Evolutionary conservation across 768 basidiomycete genomes (phyloP).

Genomic region (Tulasnella sp.): DNA sequence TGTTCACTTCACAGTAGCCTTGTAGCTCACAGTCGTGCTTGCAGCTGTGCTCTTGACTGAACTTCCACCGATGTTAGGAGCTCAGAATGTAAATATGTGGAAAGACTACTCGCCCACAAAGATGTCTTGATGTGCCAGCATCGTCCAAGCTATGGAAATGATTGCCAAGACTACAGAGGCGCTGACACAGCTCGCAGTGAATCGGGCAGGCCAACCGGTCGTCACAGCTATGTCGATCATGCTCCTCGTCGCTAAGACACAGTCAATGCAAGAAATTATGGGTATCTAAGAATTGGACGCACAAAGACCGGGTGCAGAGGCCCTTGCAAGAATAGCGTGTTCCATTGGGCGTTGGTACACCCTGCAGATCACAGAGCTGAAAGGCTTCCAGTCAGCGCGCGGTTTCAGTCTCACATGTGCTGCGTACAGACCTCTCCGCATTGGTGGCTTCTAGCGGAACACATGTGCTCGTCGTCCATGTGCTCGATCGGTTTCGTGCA

Average conservation of each 20-base stretch:
- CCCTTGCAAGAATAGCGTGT: slow-evolving; percentile 33
- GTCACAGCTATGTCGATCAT: slow-evolving; percentile 41
- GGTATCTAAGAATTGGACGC: not conserved
- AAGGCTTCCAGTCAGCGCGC: not conserved
- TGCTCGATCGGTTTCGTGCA: slow-evolving; percentile 47
- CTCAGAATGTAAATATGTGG: not conserved
- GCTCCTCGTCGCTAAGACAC: slow-evolving; percentile 33
- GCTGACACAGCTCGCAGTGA: slow-evolving; percentile 43
- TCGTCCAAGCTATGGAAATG: slow-evolving; percentile 43
- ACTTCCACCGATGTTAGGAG: not conserved
- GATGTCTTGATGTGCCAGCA: slow-evolving; percentile 30
- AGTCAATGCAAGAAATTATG: not conserved
- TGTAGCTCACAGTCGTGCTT: slow-evolving; percentile 30
- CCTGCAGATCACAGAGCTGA: slow-evolving; percentile 35
- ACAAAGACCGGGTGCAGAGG: slow-evolving; percentile 27
- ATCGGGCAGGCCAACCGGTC: slow-evolving; percentile 40
- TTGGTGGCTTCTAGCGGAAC: slow-evolving; percentile 41
- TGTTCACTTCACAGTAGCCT: slow-evolving; percentile 51
- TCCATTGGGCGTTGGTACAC: slow-evolving; percentile 23
- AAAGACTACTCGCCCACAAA: slow-evolving; percentile 40
- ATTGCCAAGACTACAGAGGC: slow-evolving; percentile 36
- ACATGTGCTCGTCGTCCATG: slow-evolving; percentile 39
- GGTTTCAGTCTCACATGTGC: too few species aligned
- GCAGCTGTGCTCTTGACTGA: slow-evolving; percentile 44
- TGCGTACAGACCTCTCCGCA: slow-evolving; percentile 38